Conservation (phyloP, 2,329 filamentous ascomycete species). For the Colletotrichum cordylinicola region DNA sequence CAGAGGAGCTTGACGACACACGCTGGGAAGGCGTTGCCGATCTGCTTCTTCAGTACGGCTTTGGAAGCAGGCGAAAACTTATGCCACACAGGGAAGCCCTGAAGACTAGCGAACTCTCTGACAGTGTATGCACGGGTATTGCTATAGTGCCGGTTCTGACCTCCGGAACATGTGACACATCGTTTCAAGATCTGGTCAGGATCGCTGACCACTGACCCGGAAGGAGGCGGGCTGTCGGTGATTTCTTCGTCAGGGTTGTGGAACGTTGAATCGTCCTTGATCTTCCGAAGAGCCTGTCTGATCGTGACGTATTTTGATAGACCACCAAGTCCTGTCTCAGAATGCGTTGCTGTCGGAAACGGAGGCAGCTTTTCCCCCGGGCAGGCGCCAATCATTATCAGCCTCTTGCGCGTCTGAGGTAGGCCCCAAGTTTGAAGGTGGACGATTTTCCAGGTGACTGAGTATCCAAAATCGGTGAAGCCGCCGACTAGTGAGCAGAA, state of each 20-base stretch:
- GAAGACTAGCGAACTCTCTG: conserved; percentile 71
- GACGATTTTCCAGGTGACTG: conserved; percentile 71
- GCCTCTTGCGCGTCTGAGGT: conserved; percentile 53
- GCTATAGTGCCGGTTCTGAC: conserved; percentile 68
- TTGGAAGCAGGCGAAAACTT: conserved; percentile 52
- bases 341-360: conserved; percentile 70
- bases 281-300: conserved; percentile 41
- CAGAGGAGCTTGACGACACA: conserved; percentile 56
- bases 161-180: conserved; percentile 70
- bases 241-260: conserved; percentile 39
- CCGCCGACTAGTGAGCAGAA: conserved; percentile 67
- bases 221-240: conserved; percentile 31
- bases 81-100: conserved; percentile 71
- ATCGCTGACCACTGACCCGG: conserved; percentile 38
- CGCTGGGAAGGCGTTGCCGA: conserved; percentile 82
- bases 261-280: conserved; percentile 35
- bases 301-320: conserved; percentile 50
- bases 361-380: conserved; percentile 74
- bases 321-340: conserved; percentile 35
- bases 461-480: conserved; percentile 71
- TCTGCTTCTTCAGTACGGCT: conserved; percentile 60
- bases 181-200: conserved; percentile 52
- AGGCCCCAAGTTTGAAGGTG: conserved; percentile 56
- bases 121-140: conserved; percentile 69
- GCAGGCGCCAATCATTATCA: conserved; percentile 64